Evolutionary conservation across 345 rosid species (phyloP).

Genomic region (Sonneratia alba): DNA sequence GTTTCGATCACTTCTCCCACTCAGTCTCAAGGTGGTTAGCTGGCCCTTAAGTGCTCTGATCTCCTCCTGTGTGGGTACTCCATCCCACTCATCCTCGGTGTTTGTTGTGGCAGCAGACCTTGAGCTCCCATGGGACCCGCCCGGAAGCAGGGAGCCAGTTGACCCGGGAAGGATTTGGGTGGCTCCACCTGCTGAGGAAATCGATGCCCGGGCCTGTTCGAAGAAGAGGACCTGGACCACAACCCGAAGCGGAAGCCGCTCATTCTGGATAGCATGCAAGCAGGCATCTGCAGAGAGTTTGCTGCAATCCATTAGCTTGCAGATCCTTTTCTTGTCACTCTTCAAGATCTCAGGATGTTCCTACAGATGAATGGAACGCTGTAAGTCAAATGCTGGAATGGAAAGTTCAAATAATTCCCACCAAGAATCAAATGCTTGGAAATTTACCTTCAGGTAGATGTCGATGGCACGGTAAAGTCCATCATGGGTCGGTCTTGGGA

Average conservation of each 20-base stretch:
- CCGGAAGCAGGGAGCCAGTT: constrained; percentile 33
- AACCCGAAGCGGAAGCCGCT: constrained; percentile 69
- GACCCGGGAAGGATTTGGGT: constrained; percentile 48
- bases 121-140: constrained; percentile 75
- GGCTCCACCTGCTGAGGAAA: constrained; percentile 39
- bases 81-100: constrained; percentile 92
- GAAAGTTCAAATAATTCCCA: not conserved
- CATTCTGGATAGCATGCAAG: constrained; percentile 81
- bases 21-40: constrained; percentile 13
- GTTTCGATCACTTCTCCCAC: not conserved
- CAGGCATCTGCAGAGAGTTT: constrained; percentile 72
- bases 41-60: constrained; percentile 63
- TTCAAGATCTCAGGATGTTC: constrained; percentile 51
- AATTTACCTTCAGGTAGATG: constrained; percentile 60
- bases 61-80: constrained; percentile 60
- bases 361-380: constrained; percentile 18
- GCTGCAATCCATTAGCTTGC: constrained; percentile 69
- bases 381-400: not conserved
- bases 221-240: constrained; percentile 88
- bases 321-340: constrained; percentile 59
- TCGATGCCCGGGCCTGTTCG: constrained; percentile 56
- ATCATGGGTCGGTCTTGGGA: constrained; percentile 55
- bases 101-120: constrained; percentile 66
- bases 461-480: constrained; percentile 68
- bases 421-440: not conserved